Base-by-base conservation (phyloP, 2,329 filamentous ascomycete species). In the Paracamarosporium sp. region DNA sequence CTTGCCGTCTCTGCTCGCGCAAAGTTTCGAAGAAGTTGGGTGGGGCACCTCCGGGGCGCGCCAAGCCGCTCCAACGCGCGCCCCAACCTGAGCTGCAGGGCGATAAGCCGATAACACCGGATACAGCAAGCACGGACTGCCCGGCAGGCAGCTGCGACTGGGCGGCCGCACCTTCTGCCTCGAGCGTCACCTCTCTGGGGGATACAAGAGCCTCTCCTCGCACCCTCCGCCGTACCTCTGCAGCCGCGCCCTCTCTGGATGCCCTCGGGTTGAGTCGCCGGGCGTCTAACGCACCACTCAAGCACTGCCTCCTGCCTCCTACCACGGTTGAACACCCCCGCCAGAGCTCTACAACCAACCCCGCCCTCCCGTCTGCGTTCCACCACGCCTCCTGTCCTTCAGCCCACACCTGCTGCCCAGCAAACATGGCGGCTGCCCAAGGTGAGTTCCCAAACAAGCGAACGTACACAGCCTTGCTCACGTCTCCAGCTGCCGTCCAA, bases 401-500 rank as follows among this genome's bases (percentile, higher is more conserved):
- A 20, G 17, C 20, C 22, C 33, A 24, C 36, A 35, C 13, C 33
- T 7, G n/a, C 33, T 24, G 6, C 30, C 25, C 31, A 15, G 6
- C 50, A 53, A n/a, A 44, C 35, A 56, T 56, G 53, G 17, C 53
- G 8, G 20, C 44, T 55, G n/a, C 57, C 31, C 41, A 57, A 20
- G 38, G 57, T 54, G 25, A 27, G 50, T 25, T 9, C 15, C 27
- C 51, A 20, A 17, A 33, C 22, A 17, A 8, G 17, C 24, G 27
- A 12, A 20, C 8, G 11, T 27, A 5, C 28, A 17, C 38, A 6
- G 40, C 54, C 11, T 7, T 20, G 25, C 53, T 50, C 47, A 60
- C 57, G 53, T 63, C 53, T 33, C 22, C 47, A 71, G 60, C 62
- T 56, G 63, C 64, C 56, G 64, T 77, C 60, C 64, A 67, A 54